Percentiles rank a stretch among this genome's conserved stretches.
These are phyloP conservation scores for Kwoniella dejecticola DNA, from an alignment of 768 basidiomycete genomes.

Conservation along the genomic window DNA sequence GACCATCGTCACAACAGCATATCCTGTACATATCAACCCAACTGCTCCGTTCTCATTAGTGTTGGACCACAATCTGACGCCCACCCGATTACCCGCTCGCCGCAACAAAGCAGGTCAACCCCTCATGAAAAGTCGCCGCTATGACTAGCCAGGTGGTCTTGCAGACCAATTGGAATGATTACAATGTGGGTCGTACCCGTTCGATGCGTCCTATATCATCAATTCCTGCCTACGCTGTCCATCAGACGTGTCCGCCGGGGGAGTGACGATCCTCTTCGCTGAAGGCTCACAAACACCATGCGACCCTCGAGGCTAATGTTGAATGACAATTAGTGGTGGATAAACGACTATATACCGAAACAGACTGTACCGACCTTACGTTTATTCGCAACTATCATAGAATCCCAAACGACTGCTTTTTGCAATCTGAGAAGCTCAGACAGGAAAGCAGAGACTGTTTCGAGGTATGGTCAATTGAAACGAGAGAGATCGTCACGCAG, in stretches of 20 bases:
- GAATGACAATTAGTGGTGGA: slow-evolving; percentile 34
- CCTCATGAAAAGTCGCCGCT: background rate
- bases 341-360: slow-evolving; percentile 28
- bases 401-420: slow-evolving; percentile 5
- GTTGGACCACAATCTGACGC: no score
- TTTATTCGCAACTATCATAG: slow-evolving; percentile 20
- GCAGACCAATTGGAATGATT: slow-evolving; percentile 42
- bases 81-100: no score
- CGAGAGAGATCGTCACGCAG: background rate
- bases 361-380: slow-evolving; percentile 35
- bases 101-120: no score
- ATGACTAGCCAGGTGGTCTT: slow-evolving; percentile 14
- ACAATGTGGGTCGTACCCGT: slow-evolving; percentile 19
- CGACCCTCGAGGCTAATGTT: background rate
- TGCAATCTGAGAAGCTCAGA: slow-evolving; percentile 27
- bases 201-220: no score
- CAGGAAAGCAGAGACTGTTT: slow-evolving; percentile 31
- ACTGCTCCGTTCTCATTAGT: no score
- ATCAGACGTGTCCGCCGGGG: no score
- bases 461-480: slow-evolving; percentile 25
- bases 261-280: no score
- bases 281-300: no score
- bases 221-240: no score
- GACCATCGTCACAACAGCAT: no score
- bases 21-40: no score